phyloP scores from a whole-genome alignment of 257 asterid genomes.

The Primulina eburnea region DNA sequence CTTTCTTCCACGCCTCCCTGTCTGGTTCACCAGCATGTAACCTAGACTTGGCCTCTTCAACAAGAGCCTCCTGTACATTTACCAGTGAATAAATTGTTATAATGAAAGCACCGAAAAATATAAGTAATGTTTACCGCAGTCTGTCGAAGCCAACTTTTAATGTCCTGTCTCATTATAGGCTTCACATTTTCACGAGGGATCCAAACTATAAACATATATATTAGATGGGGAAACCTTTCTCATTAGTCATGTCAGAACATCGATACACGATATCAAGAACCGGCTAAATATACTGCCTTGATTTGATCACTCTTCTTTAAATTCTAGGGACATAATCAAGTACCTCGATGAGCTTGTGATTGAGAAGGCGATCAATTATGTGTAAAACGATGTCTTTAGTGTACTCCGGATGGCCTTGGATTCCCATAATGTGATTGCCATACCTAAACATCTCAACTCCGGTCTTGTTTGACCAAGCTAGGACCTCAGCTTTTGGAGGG shows the following conservation, averaged over 20 bases:
- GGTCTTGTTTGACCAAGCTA: conserved; percentile 71
- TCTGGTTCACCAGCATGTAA: conserved; percentile 59
- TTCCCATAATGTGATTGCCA: conserved; percentile 83
- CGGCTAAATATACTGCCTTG: too few relatives aligned
- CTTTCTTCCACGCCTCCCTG: conserved; percentile 66
- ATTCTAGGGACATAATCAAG: neutral
- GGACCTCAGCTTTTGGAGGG: conserved; percentile 69
- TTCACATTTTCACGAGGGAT: too few relatives aligned
- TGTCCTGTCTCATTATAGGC: too few relatives aligned
- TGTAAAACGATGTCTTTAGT: conserved; percentile 67
- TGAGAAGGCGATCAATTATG: conserved; percentile 67
- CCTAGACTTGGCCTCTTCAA: conserved; percentile 50
- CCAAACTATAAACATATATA: too few relatives aligned
- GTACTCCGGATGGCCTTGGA: conserved; percentile 97
- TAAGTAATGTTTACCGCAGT: too few relatives aligned
- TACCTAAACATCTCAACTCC: conserved; percentile 81
- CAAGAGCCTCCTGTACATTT: conserved; percentile 48
- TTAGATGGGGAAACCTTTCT: neutral
- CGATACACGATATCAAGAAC: too few relatives aligned
- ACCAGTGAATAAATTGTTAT: neutral
- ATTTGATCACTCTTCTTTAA: neutral
- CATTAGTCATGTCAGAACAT: too few relatives aligned
- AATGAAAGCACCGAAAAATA: neutral
- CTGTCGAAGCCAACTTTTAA: too few relatives aligned
- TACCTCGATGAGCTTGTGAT: conserved; percentile 50